Base-by-base conservation (phyloP, 805 yeast species). In the Peterozyma toletana region DNA sequence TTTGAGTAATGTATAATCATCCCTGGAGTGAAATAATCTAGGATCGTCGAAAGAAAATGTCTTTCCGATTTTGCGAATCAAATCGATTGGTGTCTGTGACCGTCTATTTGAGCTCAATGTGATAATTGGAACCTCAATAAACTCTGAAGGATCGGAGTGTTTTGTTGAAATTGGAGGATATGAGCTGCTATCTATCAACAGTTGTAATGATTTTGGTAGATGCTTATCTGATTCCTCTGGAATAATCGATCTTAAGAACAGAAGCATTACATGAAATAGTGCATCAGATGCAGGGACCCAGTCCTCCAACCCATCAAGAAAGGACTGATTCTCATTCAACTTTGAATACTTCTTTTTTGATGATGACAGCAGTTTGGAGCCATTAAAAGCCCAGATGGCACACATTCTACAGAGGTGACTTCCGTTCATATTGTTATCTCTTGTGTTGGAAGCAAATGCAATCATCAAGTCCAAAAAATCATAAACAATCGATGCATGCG, bases 251-350 rank as follows among this genome's bases (percentile, higher is more conserved):
- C 90, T 73, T 46, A 89, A 63, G 53, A 87, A 89, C 2, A 96
- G 75, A 31, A 87, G 62, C 18, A 87, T 67, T 30, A 89, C 61
- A 60, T 89, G 97, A 55, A 86, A 84, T 64, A 87, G 75, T 0
- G 96, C 96, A 57, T 86, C 87, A 5, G 93, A 80, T 2, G 89
- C 86, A 2, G 85, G 79, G 36, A 81, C 67, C 96, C 96, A 88
- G 38, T 76, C 74, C 38, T 77, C 75, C 44, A 87, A 59, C 2
- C 96, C 96, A 48, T 83, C 81, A 33, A 74, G 73, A 57, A 85
- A 86, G 18, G 63, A 55, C 6, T 66, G 65, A 17, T 48, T 35
- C 34, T 33, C 15, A 9, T 16, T 9, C 37, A 54, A 58, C 42
- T 36, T 44, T 6, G 40, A n/a, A 13, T n/a, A 55, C 52, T 44